phyloP scores from a whole-genome alignment of 352 stramenopile species.

The Blastocystis sp. region DNA sequence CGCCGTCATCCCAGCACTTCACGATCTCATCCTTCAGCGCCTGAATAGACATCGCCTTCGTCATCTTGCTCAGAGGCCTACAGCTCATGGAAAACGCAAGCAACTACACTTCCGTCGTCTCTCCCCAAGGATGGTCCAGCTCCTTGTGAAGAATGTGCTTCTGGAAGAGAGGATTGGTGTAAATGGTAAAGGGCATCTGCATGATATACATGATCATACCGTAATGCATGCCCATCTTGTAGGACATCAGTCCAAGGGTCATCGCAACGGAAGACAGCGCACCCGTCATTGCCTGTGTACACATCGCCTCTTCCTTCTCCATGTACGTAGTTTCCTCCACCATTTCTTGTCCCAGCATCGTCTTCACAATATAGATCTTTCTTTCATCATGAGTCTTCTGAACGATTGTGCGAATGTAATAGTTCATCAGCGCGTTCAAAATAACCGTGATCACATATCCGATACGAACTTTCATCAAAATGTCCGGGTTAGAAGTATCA shows the following conservation, averaged over 20 bases:
- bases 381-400: slow-evolving; percentile 55
- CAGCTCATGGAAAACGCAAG: neutral
- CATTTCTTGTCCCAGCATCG: slow-evolving; percentile 40
- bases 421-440: slow-evolving; percentile 28
- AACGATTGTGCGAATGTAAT: slow-evolving; percentile 50
- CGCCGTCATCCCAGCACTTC: slow-evolving; percentile 61
- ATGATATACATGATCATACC: slow-evolving; percentile 68
- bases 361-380: slow-evolving; percentile 68
- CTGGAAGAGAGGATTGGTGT: slow-evolving; percentile 66
- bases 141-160: slow-evolving; percentile 53
- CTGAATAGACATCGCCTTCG: neutral
- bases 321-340: slow-evolving; percentile 67
- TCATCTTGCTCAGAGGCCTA: slow-evolving; percentile 67
- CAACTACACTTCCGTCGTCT: slow-evolving; percentile 58
- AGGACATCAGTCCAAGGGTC: slow-evolving; percentile 61
- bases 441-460: slow-evolving; percentile 56
- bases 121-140: slow-evolving; percentile 46
- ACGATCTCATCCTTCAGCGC: slow-evolving; percentile 58
- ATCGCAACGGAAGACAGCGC: slow-evolving; percentile 35
- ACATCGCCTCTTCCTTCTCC: slow-evolving; percentile 55
- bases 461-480: slow-evolving; percentile 38
- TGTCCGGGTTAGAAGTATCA: slow-evolving; percentile 64
- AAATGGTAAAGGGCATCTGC: slow-evolving; percentile 60
- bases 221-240: slow-evolving; percentile 64
- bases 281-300: slow-evolving; percentile 49